Evolutionary conservation across 805 yeast genomes (phyloP).

Genomic region (Candida railenensis): DNA sequence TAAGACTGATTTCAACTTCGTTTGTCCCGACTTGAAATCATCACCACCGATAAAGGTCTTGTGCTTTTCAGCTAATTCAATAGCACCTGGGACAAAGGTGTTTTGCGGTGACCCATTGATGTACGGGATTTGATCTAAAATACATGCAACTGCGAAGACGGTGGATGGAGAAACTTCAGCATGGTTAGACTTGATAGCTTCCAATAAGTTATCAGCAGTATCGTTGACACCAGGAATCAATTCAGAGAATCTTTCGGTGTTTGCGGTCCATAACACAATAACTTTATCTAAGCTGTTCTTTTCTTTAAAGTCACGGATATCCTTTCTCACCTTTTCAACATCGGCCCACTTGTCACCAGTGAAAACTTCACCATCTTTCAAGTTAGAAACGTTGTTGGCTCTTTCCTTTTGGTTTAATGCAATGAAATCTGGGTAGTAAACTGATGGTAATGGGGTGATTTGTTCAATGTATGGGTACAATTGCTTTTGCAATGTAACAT

Average conservation of each 20-base stretch:
- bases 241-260: conserved; percentile 90
- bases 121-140: conserved; percentile 84
- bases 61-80: conserved; percentile 81
- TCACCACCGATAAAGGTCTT: conserved; percentile 89
- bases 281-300: conserved; percentile 79
- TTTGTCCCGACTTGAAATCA: conserved; percentile 96
- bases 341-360: conserved; percentile 80
- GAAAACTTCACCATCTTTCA: conserved; percentile 50
- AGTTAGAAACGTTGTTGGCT: conserved; percentile 81
- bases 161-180: conserved; percentile 89
- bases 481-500: conserved; percentile 77
- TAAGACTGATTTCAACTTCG: conserved; percentile 91
- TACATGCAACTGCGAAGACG: conserved; percentile 90
- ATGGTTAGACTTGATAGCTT: conserved; percentile 74
- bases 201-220: conserved; percentile 75
- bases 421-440: conserved; percentile 94
- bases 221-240: conserved; percentile 80
- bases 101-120: conserved; percentile 97
- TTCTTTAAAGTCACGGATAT: conserved; percentile 74
- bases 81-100: conserved; percentile 94
- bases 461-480: conserved; percentile 61
- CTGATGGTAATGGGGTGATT: conserved; percentile 73
- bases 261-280: conserved; percentile 94
- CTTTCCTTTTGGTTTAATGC: conserved; percentile 92
- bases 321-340: conserved; percentile 81